Conservation (phyloP, 768 basidiomycete species). For the Chalciporus piperatus region DNA sequence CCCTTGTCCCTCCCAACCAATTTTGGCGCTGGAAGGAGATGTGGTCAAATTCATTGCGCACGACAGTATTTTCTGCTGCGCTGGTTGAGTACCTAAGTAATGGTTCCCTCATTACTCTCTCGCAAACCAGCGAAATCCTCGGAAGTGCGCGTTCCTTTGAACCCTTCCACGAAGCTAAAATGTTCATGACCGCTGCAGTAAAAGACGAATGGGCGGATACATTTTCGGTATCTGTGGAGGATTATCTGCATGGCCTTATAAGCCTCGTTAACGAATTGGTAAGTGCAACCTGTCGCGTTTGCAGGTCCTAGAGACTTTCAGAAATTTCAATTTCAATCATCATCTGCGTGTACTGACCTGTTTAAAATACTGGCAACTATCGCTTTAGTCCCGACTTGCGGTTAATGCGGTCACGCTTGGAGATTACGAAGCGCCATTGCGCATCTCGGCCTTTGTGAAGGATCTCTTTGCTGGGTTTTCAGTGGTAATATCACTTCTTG, state of each 20-base stretch:
- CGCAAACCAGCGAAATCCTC: conserved; percentile 49
- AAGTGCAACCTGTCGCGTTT: conserved; percentile 22
- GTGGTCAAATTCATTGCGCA: conserved; percentile 71
- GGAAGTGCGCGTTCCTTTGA: conserved; percentile 54
- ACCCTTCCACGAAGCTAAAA: not conserved
- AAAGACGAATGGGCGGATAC: conserved; percentile 67
- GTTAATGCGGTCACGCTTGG: conserved; percentile 83
- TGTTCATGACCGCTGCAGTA: conserved; percentile 41
- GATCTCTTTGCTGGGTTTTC: conserved; percentile 82
- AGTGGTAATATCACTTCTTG: conserved; percentile 46
- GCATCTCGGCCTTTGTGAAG: conserved; percentile 76
- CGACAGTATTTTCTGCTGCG: conserved; percentile 62
- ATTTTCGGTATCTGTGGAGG: conserved; percentile 63
- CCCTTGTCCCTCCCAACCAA: conserved; percentile 63
- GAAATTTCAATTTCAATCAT: not conserved
- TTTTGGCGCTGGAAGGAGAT: conserved; percentile 86
- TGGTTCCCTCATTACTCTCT: conserved; percentile 57
- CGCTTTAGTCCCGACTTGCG: conserved; percentile 65
- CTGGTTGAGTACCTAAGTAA: conserved; percentile 62
- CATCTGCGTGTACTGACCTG: not conserved
- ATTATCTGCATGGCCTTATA: conserved; percentile 81
- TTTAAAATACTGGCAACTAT: conserved; percentile 6
- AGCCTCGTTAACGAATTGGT: conserved; percentile 79
- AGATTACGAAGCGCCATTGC: conserved; percentile 74
- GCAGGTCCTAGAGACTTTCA: not conserved